Conservation (phyloP, 805 yeast species). For the Hanseniaspora occidentalis region DNA sequence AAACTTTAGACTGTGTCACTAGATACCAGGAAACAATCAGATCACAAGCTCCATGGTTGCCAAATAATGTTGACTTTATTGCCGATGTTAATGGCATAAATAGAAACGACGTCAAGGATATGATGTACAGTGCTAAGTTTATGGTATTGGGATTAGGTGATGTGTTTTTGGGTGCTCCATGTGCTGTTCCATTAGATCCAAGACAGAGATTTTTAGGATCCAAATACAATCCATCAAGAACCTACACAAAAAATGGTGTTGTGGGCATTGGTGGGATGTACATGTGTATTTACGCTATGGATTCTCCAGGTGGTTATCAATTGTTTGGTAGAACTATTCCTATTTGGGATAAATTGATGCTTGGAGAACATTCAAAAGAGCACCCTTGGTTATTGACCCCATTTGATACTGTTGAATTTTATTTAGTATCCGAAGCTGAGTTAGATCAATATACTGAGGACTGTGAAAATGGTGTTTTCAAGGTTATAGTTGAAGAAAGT, state of each 20-base stretch:
- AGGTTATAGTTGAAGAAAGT: slow-evolving; percentile 60
- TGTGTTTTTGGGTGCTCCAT: slow-evolving; percentile 95
- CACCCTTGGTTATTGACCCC: slow-evolving; percentile 87
- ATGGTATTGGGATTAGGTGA: slow-evolving; percentile 93
- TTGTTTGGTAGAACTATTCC: slow-evolving; percentile 94
- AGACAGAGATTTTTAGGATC: slow-evolving; percentile 87
- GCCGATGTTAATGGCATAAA: slow-evolving; percentile 76
- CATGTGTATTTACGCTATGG: slow-evolving; percentile 98
- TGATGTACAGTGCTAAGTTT: slow-evolving; percentile 82
- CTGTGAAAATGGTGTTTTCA: slow-evolving; percentile 68
- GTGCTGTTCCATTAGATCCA: slow-evolving; percentile 97
- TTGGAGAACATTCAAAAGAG: slow-evolving; percentile 49
- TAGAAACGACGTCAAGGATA: slow-evolving; percentile 64
- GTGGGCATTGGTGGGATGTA: slow-evolving; percentile 98
- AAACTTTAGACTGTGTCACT: slow-evolving; percentile 78
- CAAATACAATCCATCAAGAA: slow-evolving; percentile 92
- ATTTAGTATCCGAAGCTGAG: slow-evolving; percentile 80
- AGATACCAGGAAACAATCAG: slow-evolving; percentile 92
- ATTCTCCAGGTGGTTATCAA: slow-evolving; percentile 97
- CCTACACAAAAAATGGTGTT: slow-evolving; percentile 91
- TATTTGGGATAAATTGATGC: slow-evolving; percentile 87
- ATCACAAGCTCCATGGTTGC: slow-evolving; percentile 92
- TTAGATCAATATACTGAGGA: slow-evolving; percentile 60
- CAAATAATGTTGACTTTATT: slow-evolving; percentile 92
- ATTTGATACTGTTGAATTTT: slow-evolving; percentile 90